These are phyloP conservation scores for Begonia masoniana DNA, from an alignment of 306 rosid genomes.

Conservation along the genomic window DNA sequence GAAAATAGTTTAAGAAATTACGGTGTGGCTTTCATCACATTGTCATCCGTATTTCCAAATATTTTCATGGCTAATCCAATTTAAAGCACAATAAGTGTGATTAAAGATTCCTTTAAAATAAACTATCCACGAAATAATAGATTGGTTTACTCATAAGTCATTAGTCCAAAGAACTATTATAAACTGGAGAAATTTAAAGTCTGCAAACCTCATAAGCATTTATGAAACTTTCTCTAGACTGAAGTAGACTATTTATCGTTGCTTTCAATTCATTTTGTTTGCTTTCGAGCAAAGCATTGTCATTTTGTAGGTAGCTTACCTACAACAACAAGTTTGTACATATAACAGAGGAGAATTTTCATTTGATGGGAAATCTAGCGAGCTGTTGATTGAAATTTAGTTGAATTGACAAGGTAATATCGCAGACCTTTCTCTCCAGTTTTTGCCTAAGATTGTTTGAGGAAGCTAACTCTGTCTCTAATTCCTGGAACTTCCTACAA, in stretches of 20 bases:
- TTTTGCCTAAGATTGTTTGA: slow-evolving; percentile 40
- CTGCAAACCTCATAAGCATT: slow-evolving; percentile 50
- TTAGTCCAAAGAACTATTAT: neutral
- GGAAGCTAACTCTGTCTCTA: slow-evolving; percentile 41
- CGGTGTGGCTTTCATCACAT: too few species aligned
- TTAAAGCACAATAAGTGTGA: too few species aligned
- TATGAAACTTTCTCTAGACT: slow-evolving; percentile 41
- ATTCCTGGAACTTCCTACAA: slow-evolving; percentile 40
- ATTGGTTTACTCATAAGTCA: too few species aligned
- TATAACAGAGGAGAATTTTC: neutral
- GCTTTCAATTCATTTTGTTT: slow-evolving; percentile 56
- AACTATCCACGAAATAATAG: neutral
- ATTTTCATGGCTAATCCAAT: too few species aligned
- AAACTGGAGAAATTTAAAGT: neutral
- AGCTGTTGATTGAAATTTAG: neutral
- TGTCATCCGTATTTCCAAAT: too few species aligned
- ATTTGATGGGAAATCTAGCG: neutral
- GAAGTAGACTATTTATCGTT: slow-evolving; percentile 40
- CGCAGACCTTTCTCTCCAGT: slow-evolving; percentile 41
- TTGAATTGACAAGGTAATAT: neutral
- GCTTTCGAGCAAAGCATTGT: slow-evolving; percentile 53
- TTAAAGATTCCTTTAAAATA: neutral
- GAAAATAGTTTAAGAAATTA: too few species aligned
- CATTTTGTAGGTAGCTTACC: slow-evolving; percentile 53
- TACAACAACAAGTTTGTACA: slow-evolving; percentile 4